Base-by-base conservation (phyloP, 1,284 basidiomycete species). In the Boletus smithii region DNA sequence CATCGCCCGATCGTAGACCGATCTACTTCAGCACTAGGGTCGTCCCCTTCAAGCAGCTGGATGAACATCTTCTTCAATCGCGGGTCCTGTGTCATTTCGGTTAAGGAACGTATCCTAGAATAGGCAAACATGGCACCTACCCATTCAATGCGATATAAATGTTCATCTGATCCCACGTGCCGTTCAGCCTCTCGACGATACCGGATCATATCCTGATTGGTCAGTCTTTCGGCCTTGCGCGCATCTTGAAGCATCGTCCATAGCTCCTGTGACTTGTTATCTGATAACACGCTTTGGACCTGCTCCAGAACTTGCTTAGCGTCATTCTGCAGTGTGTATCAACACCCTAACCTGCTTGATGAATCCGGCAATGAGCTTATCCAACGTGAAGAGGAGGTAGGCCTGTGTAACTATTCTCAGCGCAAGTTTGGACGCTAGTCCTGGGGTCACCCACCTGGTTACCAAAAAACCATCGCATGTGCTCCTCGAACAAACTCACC, bases 391-490 rank as follows among this genome's bases (percentile, higher is more conserved):
- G 60, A 94, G 73, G 46, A 86, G 79, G 71, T 91, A 95, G 7
- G 85, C 86, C 85, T 89, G 58, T 71, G 50, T 31, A 61, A 48
- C 34, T 40, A 30, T 49, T 43, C 63, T 71, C 49, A 51, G 51
- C 48, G 40, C 16, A 7, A 16, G 23, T 29, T 18, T 18, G 10
- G 5, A 16, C 37, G 20, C 37, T 3, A 37, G 54, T 47, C 51
- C 47, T 53, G 17, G 8, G 20, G 34, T 34, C 27, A 37, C 83
- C 71, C 58, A 93, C 94, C 76, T 93, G 89, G 55, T 86, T 95
- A 27, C 93, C 91, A 73, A 95, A 98, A 79, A 99, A 95, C 81
- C 91, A 92, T 50, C 97, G 75, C 77, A 97, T 84, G 59, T 92
- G 90, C 66, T 99, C 95, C 67, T 99, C 97, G 62, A 93, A 98